These are phyloP conservation scores for Thraustochytrium striatum DNA, from an alignment of 352 stramenopile genomes.

Conservation along the genomic window DNA sequence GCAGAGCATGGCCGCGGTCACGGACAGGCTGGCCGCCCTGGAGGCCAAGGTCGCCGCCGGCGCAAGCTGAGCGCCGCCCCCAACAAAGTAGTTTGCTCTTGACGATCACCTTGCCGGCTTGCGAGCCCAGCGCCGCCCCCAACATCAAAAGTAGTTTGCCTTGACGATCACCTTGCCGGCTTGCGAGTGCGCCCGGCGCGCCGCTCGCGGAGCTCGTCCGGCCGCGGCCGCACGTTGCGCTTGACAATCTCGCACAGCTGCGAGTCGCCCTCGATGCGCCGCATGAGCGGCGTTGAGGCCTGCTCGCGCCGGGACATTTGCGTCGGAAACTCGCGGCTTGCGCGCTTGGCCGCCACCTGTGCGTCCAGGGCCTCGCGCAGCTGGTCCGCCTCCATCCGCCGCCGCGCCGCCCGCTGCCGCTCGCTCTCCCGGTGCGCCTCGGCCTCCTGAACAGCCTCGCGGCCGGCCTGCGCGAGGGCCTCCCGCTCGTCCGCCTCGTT, in stretches of 20 bases:
- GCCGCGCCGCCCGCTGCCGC: not conserved
- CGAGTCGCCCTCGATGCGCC: not conserved
- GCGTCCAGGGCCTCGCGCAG: conserved; percentile 34
- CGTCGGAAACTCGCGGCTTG: not conserved
- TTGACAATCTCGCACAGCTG: conserved; percentile 4
- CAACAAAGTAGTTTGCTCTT: not conserved
- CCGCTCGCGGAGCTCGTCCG: not conserved
- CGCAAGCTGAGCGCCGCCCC: not conserved
- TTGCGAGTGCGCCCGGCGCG: not conserved
- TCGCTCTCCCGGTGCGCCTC: conserved; percentile 13
- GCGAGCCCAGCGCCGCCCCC: not conserved
- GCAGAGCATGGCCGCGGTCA: conserved; percentile 62
- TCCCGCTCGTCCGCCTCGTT: not conserved
- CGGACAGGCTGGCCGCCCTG: conserved; percentile 21
- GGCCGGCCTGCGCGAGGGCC: not conserved
- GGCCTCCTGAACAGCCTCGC: not conserved
- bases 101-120: not conserved
- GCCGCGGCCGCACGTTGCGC: not conserved
- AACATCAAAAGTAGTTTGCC: not conserved
- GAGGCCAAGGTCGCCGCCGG: conserved; percentile 10
- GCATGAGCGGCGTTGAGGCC: conserved; percentile 16
- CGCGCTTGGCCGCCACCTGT: conserved; percentile 25
- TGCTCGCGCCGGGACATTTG: not conserved
- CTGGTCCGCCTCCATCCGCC: not conserved
- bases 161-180: not conserved